These are phyloP conservation scores for Isabelozyma gotoi DNA, from an alignment of 805 yeast species.

Conservation along the genomic window DNA sequence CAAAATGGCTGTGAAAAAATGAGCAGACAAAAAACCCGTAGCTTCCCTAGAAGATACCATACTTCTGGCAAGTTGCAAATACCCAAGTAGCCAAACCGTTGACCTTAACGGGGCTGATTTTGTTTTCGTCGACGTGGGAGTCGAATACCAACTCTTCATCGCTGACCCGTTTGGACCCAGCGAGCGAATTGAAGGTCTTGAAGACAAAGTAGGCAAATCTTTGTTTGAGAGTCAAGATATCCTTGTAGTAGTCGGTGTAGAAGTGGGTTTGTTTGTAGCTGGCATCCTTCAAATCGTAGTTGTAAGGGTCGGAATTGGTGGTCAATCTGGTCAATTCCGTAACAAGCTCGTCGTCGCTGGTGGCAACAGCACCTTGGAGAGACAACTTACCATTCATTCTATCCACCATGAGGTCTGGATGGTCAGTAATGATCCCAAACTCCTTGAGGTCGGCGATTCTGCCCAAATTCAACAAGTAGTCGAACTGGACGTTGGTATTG, in stretches of 20 bases:
- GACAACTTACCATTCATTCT: constrained; percentile 14
- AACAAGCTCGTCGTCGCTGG: constrained; percentile 3
- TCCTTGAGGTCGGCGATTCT: constrained; percentile 20
- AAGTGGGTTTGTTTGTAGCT: not conserved
- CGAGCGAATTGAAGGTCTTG: constrained; percentile 7
- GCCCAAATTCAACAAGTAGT: constrained; percentile 30
- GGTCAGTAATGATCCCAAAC: constrained; percentile 37
- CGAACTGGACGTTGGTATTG: constrained; percentile 33
- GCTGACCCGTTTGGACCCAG: constrained; percentile 10
- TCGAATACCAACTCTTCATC: constrained; percentile 18
- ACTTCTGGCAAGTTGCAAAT: constrained; percentile 21
- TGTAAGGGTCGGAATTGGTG: constrained; percentile 4
- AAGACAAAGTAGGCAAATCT: constrained; percentile 11
- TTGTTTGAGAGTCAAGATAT: constrained; percentile 13
- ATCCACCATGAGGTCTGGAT: constrained; percentile 32
- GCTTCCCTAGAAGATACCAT: constrained; percentile 19
- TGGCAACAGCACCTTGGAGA: constrained; percentile 48
- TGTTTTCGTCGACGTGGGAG: constrained; percentile 19
- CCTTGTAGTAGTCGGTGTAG: constrained; percentile 5
- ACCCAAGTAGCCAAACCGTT: constrained; percentile 15
- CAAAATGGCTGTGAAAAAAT: not conserved
- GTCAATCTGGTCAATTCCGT: constrained; percentile 8
- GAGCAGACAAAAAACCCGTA: not conserved
- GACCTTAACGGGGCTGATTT: constrained; percentile 6
- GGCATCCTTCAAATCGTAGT: not conserved